Base-by-base conservation (phyloP, 2,329 filamentous ascomycete genomes). In the Colletotrichum spaethianum region DNA sequence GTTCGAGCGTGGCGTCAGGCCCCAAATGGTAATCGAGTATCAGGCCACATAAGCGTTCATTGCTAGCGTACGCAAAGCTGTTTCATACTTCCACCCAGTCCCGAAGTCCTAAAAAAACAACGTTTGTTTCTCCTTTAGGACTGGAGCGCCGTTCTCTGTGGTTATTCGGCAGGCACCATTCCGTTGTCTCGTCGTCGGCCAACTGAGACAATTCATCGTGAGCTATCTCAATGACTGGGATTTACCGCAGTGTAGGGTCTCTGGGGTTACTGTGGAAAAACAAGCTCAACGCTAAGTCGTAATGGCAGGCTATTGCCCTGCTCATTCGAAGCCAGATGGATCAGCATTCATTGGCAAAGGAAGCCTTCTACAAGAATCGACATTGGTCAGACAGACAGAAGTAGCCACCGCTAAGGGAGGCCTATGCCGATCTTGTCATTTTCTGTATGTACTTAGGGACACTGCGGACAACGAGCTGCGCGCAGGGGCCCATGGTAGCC, bases 231-330 rank as follows among this genome's bases (percentile, higher is more conserved):
- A 26, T 33, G 44, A 61, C 20, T 63, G 9, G 60, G 60, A 31
- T 40, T 44, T 23, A 31, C 56, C 23, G 28, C n/a, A n/a, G 23
- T 20, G 48, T n/a, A 42, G 3, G 36, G 18, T 18, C 18, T 8
- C 44, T 18, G 40, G 18, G 28, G 31, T 46, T 38, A 20, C 28
- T 23, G 31, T 36, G 40, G n/a, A 61, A 52, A 63, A 71, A 73
- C 67, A 71, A 73, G 70, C 67, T 73, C 67, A 73, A 73, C 67
- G 67, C 70, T 62, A 67, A 57, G 11, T 26, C 11, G 8, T 46
- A 36, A 36, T 67, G 40, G 33, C 38, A 62, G 59, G 11, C 38
- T 23, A 23, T 59, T 53, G 36, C 65, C 60, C 59, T 23, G 23
- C 31, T 40, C n/a, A 8, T 11, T 26, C 33, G 23, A 40, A 44